Conservation (phyloP, 176 grass and related monocot genomes). For the Lolium rigidum region DNA sequence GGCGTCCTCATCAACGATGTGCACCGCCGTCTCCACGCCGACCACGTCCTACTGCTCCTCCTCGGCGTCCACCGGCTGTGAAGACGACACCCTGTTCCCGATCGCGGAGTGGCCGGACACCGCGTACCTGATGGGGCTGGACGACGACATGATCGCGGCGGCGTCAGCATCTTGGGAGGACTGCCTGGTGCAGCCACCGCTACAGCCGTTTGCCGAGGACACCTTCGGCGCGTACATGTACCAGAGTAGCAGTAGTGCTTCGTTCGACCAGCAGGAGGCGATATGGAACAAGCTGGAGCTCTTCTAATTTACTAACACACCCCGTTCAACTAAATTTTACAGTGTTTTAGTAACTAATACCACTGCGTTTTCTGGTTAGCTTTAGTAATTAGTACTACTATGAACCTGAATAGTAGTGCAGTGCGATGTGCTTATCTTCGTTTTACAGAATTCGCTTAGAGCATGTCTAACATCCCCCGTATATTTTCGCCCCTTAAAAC, state of each 20-base stretch:
- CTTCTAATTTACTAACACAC: conserved; percentile 48
- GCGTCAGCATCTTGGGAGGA: conserved; percentile 26
- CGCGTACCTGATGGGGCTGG: conserved; percentile 50
- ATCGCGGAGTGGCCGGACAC: conserved; percentile 54
- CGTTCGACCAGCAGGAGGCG: conserved; percentile 56
- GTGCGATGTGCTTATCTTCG: background rate
- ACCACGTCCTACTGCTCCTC: conserved; percentile 49
- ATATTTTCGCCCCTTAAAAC: too few species aligned
- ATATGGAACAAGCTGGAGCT: conserved; percentile 67
- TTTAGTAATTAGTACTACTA: background rate
- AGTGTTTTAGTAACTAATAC: background rate
- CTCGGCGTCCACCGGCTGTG: conserved; percentile 44
- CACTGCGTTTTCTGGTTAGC: background rate
- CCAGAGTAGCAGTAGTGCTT: conserved; percentile 23
- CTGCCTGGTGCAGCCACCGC: background rate
- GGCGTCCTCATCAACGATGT: background rate
- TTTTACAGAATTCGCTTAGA: too few species aligned
- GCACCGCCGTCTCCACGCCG: conserved; percentile 17
- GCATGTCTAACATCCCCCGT: too few species aligned
- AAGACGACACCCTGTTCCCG: conserved; percentile 46
- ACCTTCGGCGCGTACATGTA: conserved; percentile 39
- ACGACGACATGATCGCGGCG: conserved; percentile 50
- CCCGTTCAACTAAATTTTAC: conserved; percentile 6
- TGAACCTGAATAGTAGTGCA: background rate
- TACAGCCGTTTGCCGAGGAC: conserved; percentile 45